phyloP scores from a whole-genome alignment of 1,284 basidiomycete species.

The Peniophora sp. region DNA sequence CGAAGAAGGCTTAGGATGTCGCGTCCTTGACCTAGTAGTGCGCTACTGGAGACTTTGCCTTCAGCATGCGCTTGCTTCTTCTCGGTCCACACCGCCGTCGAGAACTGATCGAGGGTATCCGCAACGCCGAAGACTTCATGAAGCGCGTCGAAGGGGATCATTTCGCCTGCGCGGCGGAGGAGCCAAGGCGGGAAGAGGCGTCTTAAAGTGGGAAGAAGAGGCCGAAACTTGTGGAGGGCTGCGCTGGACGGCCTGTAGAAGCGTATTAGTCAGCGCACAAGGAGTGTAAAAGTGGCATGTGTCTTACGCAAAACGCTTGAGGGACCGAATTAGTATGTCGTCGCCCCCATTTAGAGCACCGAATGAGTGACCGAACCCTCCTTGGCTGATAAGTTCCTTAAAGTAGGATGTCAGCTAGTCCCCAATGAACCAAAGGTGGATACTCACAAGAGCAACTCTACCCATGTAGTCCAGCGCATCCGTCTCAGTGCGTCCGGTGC shows the following conservation, averaged over 20 bases:
- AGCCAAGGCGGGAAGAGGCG: conserved; percentile 6
- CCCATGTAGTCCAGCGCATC: neutral
- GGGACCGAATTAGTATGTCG: conserved; percentile 17
- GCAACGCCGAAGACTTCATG: conserved; percentile 10
- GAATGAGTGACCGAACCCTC: conserved; percentile 28
- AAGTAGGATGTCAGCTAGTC: conserved; percentile 25
- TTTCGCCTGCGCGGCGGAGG: conserved; percentile 9
- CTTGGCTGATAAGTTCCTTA: conserved; percentile 28
- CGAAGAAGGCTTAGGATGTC: conserved; percentile 24
- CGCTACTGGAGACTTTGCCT: conserved; percentile 14
- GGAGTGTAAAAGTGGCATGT: neutral
- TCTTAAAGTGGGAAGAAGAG: conserved; percentile 11
- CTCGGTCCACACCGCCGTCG: conserved; percentile 12
- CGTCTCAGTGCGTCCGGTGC: neutral
- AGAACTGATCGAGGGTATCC: conserved; percentile 13
- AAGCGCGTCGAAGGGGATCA: conserved; percentile 11
- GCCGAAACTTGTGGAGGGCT: neutral
- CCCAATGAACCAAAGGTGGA: too few species aligned
- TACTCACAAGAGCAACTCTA: conserved; percentile 13
- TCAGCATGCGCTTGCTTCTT: conserved; percentile 16
- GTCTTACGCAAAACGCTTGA: conserved; percentile 14
- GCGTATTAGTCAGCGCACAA: neutral
- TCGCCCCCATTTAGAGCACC: conserved; percentile 18
- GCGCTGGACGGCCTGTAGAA: neutral
- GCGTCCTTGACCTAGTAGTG: conserved; percentile 16